phyloP scores from a whole-genome alignment of 257 asterid species.

The Mentha longifolia region DNA sequence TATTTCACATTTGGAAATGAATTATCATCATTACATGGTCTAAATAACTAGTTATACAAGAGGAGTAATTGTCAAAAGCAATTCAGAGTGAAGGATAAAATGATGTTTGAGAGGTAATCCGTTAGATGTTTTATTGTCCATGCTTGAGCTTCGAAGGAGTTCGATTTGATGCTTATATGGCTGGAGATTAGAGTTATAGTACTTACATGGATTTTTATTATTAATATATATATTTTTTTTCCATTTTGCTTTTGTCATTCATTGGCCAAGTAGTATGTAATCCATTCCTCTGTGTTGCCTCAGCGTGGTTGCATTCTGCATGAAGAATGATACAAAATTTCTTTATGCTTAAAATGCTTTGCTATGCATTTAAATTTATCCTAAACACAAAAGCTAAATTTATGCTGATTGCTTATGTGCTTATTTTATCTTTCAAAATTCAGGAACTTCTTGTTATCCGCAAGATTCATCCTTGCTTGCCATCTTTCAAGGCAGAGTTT shows the following conservation, averaged over 20 bases:
- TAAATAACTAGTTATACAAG: background rate
- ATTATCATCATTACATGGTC: background rate
- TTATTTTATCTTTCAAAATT: constrained; percentile 33
- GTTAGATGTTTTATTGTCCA: too few relatives aligned
- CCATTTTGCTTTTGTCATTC: too few relatives aligned
- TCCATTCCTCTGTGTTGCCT: background rate
- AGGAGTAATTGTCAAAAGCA: too few relatives aligned
- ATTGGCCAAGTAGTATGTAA: too few relatives aligned
- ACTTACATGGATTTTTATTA: background rate
- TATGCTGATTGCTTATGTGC: background rate
- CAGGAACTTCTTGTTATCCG: constrained; percentile 96
- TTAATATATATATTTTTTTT: background rate
- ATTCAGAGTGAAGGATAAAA: too few relatives aligned
- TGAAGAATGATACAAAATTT: background rate
- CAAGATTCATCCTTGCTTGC: constrained; percentile 93
- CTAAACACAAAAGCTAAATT: background rate
- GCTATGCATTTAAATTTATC: background rate
- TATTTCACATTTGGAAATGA: background rate
- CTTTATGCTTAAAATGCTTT: too few relatives aligned
- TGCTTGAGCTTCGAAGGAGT: too few relatives aligned
- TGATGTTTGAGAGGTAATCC: too few relatives aligned
- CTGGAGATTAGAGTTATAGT: background rate
- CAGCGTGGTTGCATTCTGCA: too few relatives aligned
- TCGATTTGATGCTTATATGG: too few relatives aligned
- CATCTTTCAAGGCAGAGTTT: constrained; percentile 98